phyloP scores from a whole-genome alignment of 331 rosid genomes.

The Pyracantha coccinea region DNA sequence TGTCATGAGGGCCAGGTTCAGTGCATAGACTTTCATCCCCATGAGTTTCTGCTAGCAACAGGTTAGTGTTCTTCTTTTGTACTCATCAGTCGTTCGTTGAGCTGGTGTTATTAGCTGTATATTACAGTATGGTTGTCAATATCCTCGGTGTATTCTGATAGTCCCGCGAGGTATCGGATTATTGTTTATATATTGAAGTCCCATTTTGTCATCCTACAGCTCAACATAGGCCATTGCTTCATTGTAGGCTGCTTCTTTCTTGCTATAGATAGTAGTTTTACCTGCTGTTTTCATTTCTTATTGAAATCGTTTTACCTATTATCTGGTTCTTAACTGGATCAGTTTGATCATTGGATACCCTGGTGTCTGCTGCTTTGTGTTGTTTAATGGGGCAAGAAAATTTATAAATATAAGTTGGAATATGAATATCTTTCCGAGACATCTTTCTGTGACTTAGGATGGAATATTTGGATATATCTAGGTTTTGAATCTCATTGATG shows the following conservation, averaged over 20 bases:
- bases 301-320: not conserved
- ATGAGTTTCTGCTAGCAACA: slow-evolving; percentile 92
- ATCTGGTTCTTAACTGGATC: not conserved
- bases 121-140: not conserved
- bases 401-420: not conserved
- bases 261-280: not conserved
- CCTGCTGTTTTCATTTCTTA: not conserved
- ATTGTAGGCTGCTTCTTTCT: not conserved
- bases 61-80: slow-evolving; percentile 36
- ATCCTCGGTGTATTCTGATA: not conserved
- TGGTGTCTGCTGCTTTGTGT: not conserved
- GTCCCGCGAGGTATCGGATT: not conserved
- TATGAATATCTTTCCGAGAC: not conserved
- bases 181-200: not conserved
- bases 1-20: slow-evolving; percentile 92
- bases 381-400: not conserved
- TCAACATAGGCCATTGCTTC: not conserved
- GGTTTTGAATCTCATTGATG: not conserved
- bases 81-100: not conserved
- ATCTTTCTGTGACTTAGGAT: not conserved
- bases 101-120: not conserved
- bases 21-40: slow-evolving; percentile 98
- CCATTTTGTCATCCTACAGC: not conserved
- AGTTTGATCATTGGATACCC: not conserved
- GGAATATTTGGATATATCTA: not conserved